phyloP scores from a whole-genome alignment of 2,329 filamentous ascomycete species.

The Colletotrichum simmondsii region DNA sequence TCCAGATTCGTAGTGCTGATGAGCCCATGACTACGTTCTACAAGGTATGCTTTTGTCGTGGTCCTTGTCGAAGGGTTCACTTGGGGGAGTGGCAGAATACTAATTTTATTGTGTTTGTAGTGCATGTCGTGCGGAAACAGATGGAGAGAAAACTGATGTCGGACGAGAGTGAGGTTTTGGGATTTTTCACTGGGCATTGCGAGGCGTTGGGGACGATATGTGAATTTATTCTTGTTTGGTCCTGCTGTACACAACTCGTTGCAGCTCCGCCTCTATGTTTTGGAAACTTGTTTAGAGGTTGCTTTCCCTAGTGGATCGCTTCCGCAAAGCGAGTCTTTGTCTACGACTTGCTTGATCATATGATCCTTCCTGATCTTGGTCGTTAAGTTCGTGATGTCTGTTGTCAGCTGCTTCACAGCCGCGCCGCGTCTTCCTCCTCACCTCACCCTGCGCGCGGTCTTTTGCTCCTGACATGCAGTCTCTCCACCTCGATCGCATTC shows the following conservation, averaged over 20 bases:
- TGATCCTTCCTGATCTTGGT: not conserved
- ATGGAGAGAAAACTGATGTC: constrained; percentile 72
- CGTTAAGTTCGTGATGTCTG: constrained; percentile 6
- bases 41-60: constrained; percentile 66
- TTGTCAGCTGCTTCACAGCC: not conserved
- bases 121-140: constrained; percentile 74
- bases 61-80: not conserved
- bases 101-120: constrained; percentile 46
- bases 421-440: too few relatives aligned
- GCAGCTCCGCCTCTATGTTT: not conserved
- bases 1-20: constrained; percentile 97
- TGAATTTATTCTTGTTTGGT: constrained; percentile 1
- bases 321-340: not conserved
- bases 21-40: constrained; percentile 98
- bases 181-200: constrained; percentile 37
- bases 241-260: not conserved
- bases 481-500: too few relatives aligned
- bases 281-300: not conserved
- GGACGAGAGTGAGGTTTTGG: constrained; percentile 18
- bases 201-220: constrained; percentile 39
- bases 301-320: not conserved
- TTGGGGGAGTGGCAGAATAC: not conserved
- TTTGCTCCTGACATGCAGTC: too few relatives aligned
- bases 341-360: not conserved
- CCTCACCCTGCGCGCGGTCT: too few relatives aligned